Evolutionary conservation across 2,329 filamentous ascomycete species (phyloP).

Genomic region (Juglanconis juglandina): DNA sequence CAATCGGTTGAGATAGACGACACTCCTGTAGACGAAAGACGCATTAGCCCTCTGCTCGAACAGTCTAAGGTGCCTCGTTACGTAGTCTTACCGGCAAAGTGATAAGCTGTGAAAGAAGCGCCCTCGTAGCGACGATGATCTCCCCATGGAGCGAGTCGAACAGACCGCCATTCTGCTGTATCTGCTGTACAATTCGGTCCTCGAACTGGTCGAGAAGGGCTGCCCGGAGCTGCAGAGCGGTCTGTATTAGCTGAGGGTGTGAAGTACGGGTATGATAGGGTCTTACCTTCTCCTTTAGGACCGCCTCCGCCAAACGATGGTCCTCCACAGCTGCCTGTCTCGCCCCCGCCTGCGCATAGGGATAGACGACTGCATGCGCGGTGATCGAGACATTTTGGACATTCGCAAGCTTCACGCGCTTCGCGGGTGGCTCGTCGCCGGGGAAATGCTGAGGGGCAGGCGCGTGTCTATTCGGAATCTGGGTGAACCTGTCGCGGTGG

Average conservation of each 20-base stretch:
- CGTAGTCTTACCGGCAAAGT: conserved; percentile 7
- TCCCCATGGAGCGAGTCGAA: background rate
- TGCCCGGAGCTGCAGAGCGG: background rate
- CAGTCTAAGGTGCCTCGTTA: background rate
- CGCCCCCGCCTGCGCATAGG: conserved; percentile 4
- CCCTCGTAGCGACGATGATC: background rate
- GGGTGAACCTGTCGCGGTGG: too few species aligned
- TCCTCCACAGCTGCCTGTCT: background rate
- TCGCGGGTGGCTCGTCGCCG: background rate
- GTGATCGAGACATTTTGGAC: background rate
- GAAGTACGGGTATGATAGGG: too few species aligned
- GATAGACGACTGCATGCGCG: background rate
- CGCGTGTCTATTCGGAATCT: background rate
- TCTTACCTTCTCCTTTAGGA: conserved; percentile 6
- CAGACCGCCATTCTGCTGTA: background rate
- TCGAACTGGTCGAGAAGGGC: background rate
- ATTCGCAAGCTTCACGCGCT: conserved; percentile 6
- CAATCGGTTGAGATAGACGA: background rate
- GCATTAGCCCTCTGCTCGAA: background rate
- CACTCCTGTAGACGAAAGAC: conserved; percentile 2
- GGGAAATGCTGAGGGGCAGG: background rate
- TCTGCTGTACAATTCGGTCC: background rate
- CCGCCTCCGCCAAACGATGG: background rate
- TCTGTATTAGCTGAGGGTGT: background rate
- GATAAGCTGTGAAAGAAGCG: background rate